Base-by-base conservation (phyloP, 495 filamentous ascomycete species). In the Trichocladium uniseriatum region DNA sequence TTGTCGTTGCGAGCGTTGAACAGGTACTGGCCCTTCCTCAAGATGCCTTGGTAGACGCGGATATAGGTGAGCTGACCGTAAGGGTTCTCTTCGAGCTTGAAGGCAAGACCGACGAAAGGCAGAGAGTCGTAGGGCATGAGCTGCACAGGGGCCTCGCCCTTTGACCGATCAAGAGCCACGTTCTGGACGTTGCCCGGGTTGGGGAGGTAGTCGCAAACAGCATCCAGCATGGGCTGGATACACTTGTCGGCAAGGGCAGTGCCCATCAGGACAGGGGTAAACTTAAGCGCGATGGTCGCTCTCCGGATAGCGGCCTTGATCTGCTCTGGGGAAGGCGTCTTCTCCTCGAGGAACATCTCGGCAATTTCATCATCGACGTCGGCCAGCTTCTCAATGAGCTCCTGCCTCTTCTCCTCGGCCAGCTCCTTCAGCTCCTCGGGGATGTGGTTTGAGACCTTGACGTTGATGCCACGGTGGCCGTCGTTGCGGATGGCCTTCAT, bases 301-400 rank as follows among this genome's bases (percentile, higher is more conserved):
- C 92, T 74, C 38, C 94, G 84, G 57, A 97, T 91, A 18, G 94
- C 94, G 32, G 81, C 82, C 67, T 86, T 90, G 56, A 99, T 81
- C 69, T 97, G 91, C 29, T 80, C 72, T 13, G 73, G 67, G 0
- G 82, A 83, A 8, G 94, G 94, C 31, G 74, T 81, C 48, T 70
- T 59, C 68, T 97, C 94, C 2, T 94, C 89, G 15, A 99, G 71
- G 78, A 91, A 99, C 41, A 96, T 75, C 63, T 99, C 91, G 15
- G 92, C 94, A 27, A 99, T 96, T 69, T 97, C 90, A 52, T 97
- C 94, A 60, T 99, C 94, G 24, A 97, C 90, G 66, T 99, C 94
- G 24, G 94, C 94, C 35, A 99, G 74, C 47, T 89, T 92, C 70
- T 97, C 94, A 46, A 99, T 92, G 36, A 99, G 75, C 59, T 86